Percentiles rank a stretch among this genome's conserved stretches.
These are phyloP conservation scores for Centella asiatica DNA, from an alignment of 129 eudicot genomes.

Conservation along the genomic window DNA sequence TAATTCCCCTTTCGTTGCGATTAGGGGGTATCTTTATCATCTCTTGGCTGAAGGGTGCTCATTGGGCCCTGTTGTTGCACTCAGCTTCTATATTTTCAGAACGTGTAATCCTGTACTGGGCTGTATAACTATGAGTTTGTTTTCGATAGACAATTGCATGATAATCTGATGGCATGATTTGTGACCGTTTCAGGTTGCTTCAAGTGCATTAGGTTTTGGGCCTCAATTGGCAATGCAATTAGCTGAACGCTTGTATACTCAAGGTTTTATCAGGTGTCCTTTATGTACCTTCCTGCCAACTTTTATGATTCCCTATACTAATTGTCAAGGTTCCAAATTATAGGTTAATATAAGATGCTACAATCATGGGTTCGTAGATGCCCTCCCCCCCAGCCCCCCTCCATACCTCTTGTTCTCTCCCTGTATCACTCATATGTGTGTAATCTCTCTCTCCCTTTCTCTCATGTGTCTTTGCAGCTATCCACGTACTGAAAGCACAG, in stretches of 20 bases:
- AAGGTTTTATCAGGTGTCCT: slow-evolving; percentile 86
- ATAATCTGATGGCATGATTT: slow-evolving; percentile 6
- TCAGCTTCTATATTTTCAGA: not conserved
- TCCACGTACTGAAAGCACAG: slow-evolving; percentile 98
- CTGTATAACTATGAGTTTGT: not conserved
- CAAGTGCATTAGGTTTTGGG: slow-evolving; percentile 90
- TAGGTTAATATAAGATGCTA: slow-evolving; percentile 4
- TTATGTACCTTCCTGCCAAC: not conserved
- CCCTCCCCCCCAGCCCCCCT: not conserved
- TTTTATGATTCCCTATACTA: not conserved
- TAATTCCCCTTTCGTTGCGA: not conserved
- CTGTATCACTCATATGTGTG: not conserved
- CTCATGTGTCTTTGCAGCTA: slow-evolving; percentile 39
- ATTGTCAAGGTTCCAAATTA: not conserved
- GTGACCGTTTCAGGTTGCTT: slow-evolving; percentile 58
- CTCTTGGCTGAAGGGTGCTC: not conserved
- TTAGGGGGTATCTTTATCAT: not conserved
- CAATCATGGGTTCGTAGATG: not conserved
- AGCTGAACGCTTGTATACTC: slow-evolving; percentile 94
- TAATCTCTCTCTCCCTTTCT: slow-evolving; percentile 3
- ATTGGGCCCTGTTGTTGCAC: not conserved
- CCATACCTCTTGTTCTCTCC: not conserved
- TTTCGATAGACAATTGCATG: not conserved
- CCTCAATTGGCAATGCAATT: slow-evolving; percentile 93
- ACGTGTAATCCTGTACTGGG: not conserved